Evolutionary conservation across 768 basidiomycete species (phyloP).

Genomic region (Phanerochaete carnosa): DNA sequence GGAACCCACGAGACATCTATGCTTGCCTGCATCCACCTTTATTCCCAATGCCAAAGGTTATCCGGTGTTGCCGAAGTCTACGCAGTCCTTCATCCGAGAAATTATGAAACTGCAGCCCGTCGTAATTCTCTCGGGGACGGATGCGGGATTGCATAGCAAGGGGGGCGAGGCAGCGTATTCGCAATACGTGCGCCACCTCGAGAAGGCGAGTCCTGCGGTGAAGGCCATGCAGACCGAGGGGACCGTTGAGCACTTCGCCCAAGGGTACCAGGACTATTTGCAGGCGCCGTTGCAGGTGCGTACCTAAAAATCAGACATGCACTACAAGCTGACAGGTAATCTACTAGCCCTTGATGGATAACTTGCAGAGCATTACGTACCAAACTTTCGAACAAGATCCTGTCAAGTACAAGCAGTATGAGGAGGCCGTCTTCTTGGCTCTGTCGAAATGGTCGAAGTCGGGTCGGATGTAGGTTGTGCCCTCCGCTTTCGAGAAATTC

Average conservation of each 20-base stretch:
- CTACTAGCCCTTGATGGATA: slow-evolving; percentile 92
- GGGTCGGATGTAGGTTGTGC: slow-evolving; percentile 55
- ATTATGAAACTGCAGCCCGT: slow-evolving; percentile 91
- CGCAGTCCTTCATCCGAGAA: slow-evolving; percentile 87
- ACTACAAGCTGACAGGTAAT: not conserved
- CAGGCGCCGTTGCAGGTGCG: slow-evolving; percentile 90
- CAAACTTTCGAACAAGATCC: slow-evolving; percentile 98
- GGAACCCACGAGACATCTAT: slow-evolving; percentile 87
- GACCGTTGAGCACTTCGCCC: slow-evolving; percentile 86
- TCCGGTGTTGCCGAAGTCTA: slow-evolving; percentile 91
- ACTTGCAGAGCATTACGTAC: slow-evolving; percentile 92
- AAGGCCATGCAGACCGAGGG: slow-evolving; percentile 62
- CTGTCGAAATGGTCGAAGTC: slow-evolving; percentile 62
- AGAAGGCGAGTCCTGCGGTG: slow-evolving; percentile 69
- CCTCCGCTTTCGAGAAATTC: not conserved
- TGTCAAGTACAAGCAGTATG: slow-evolving; percentile 93
- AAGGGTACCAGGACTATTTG: slow-evolving; percentile 92
- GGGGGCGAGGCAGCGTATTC: slow-evolving; percentile 88
- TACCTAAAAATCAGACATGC: not conserved
- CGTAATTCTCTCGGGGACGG: slow-evolving; percentile 74
- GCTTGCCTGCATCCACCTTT: slow-evolving; percentile 87
- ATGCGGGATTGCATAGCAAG: slow-evolving; percentile 58
- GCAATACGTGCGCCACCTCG: slow-evolving; percentile 83
- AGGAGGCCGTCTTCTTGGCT: slow-evolving; percentile 86
- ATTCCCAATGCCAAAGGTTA: slow-evolving; percentile 96